Evolutionary conservation across 108 stramenopile genomes (phyloP).

Genomic region (Skeletonema potamos): DNA sequence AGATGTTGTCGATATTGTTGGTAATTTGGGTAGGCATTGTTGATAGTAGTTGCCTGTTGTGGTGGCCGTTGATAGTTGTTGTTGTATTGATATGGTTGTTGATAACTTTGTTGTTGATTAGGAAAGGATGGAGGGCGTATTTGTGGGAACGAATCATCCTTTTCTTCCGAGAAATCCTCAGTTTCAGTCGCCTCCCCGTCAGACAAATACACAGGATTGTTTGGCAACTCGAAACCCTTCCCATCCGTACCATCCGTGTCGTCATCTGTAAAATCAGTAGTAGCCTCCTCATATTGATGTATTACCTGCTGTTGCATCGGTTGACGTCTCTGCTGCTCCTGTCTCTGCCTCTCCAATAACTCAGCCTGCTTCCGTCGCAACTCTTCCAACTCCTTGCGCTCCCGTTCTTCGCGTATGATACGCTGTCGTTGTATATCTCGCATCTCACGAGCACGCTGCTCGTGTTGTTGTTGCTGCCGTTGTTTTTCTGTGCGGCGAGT

Average conservation of each 20-base stretch:
- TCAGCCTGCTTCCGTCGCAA: constrained; percentile 27
- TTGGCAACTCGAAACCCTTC: constrained; percentile 77
- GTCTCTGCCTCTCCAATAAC: constrained; percentile 26
- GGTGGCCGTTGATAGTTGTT: constrained; percentile 25
- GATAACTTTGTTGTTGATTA: constrained; percentile 7
- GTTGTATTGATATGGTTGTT: constrained; percentile 13
- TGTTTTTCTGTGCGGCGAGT: constrained; percentile 42
- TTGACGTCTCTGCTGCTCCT: constrained; percentile 38
- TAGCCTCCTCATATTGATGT: constrained; percentile 38
- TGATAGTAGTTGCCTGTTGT: not conserved
- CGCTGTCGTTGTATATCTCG: constrained; percentile 42
- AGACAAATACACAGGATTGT: constrained; percentile 82
- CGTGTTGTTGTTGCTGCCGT: constrained; percentile 21
- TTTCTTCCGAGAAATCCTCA: constrained; percentile 44
- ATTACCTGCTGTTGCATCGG: constrained; percentile 22
- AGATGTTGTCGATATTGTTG: constrained; percentile 29
- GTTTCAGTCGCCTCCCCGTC: constrained; percentile 63
- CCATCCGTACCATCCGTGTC: constrained; percentile 62
- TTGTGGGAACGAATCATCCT: constrained; percentile 14
- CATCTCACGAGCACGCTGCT: constrained; percentile 26
- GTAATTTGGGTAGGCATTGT: constrained; percentile 25
- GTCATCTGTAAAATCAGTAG: constrained; percentile 53
- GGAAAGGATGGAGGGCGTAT: constrained; percentile 9
- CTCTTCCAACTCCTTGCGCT: constrained; percentile 39
- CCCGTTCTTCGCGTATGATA: constrained; percentile 36